These are phyloP conservation scores for Rozella allomycis DNA, from an alignment of 371 early-diverging fungal species.

Conservation along the genomic window DNA sequence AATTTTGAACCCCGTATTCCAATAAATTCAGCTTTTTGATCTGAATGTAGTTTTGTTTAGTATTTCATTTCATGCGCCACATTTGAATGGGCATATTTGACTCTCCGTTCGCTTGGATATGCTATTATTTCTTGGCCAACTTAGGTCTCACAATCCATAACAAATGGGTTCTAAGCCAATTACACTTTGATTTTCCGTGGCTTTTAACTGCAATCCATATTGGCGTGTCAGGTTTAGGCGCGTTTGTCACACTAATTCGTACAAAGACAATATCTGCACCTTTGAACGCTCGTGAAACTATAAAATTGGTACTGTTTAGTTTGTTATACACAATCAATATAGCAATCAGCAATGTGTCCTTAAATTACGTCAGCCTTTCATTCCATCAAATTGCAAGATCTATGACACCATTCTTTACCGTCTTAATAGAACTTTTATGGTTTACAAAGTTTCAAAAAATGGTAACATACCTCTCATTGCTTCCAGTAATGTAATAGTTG, in stretches of 20 bases:
- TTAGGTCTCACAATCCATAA: slow-evolving; percentile 59
- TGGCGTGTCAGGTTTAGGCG: slow-evolving; percentile 10
- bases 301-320: slow-evolving; percentile 52
- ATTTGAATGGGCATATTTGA: no score
- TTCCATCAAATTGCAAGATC: neutral
- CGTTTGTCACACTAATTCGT: neutral
- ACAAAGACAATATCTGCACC: slow-evolving; percentile 36
- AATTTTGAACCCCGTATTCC: no score
- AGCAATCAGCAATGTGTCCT: slow-evolving; percentile 58
- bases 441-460: slow-evolving; percentile 30
- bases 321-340: slow-evolving; percentile 71
- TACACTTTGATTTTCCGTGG: slow-evolving; percentile 61
- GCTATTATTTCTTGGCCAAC: slow-evolving; percentile 50
- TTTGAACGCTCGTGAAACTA: slow-evolving; percentile 31
- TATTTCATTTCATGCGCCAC: no score
- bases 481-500: slow-evolving; percentile 17
- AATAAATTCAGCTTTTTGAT: no score
- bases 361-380: slow-evolving; percentile 16
- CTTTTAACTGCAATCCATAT: slow-evolving; percentile 64
- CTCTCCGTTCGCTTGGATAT: slow-evolving; percentile 34
- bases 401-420: slow-evolving; percentile 9
- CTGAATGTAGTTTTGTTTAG: no score
- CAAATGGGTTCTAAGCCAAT: slow-evolving; percentile 50
- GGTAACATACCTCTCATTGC: slow-evolving; percentile 35
- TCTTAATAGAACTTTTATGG: slow-evolving; percentile 51